Evolutionary conservation across 371 early-diverging fungal species (phyloP).

Genomic region (Mucor lusitanicus): DNA sequence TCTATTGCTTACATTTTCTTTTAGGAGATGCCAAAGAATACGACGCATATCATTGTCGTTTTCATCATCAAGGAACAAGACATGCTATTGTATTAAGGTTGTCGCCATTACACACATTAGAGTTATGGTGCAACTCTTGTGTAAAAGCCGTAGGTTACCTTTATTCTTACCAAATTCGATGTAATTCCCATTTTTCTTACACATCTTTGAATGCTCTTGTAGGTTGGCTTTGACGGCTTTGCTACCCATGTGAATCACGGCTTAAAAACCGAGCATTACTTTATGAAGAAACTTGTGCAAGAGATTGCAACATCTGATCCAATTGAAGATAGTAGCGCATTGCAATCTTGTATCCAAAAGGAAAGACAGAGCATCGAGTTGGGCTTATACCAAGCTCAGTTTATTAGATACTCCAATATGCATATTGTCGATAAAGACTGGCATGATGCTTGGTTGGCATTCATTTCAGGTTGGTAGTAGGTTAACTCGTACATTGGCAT

Average conservation of each 20-base stretch:
- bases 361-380: slow-evolving; percentile 12
- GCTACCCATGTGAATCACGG: not conserved
- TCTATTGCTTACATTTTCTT: too few relatives aligned
- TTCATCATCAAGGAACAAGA: not conserved
- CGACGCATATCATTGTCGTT: not conserved
- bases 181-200: not conserved
- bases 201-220: not conserved
- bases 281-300: slow-evolving; percentile 6
- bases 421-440: slow-evolving; percentile 16
- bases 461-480: slow-evolving; percentile 17
- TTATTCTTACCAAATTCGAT: not conserved
- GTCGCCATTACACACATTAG: slow-evolving; percentile 9
- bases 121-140: slow-evolving; percentile 19
- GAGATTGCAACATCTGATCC: not conserved
- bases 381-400: slow-evolving; percentile 4
- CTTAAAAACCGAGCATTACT: slow-evolving; percentile 8
- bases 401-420: not conserved
- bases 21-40: not conserved
- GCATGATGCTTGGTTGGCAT: slow-evolving; percentile 16
- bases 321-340: not conserved
- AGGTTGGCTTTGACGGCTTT: slow-evolving; percentile 16
- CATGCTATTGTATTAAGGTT: slow-evolving; percentile 9
- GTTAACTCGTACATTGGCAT: not conserved
- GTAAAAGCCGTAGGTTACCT: slow-evolving; percentile 12
- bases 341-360: not conserved